phyloP scores from a whole-genome alignment of 2,329 filamentous ascomycete species.

The Allantophomopsis cytisporea region DNA sequence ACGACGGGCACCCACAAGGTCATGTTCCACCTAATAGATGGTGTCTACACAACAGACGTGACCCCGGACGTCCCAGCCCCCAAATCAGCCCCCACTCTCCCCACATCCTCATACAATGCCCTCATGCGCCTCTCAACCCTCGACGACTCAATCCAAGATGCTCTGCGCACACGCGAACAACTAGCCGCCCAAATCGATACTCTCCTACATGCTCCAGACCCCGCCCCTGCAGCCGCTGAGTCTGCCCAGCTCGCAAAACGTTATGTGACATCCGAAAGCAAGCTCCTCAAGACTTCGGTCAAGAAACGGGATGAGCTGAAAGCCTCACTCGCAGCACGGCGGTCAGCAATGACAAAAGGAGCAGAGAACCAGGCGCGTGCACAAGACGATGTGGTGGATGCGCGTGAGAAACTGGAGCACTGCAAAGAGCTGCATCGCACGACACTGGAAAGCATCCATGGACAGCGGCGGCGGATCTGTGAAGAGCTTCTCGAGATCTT shows the following conservation, averaged over 20 bases:
- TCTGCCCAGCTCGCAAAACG: constrained; percentile 30
- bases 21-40: constrained; percentile 74
- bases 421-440: constrained; percentile 39
- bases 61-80: constrained; percentile 30
- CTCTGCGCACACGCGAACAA: constrained; percentile 59
- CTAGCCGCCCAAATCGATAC: constrained; percentile 68
- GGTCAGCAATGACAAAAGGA: constrained; percentile 53
- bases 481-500: constrained; percentile 72
- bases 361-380: constrained; percentile 42
- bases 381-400: constrained; percentile 46
- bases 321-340: constrained; percentile 50
- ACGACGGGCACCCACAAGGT: constrained; percentile 49
- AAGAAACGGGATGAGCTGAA: constrained; percentile 54
- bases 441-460: constrained; percentile 54
- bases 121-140: constrained; percentile 81
- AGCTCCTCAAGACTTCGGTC: constrained; percentile 46
- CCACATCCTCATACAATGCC: constrained; percentile 73
- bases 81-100: constrained; percentile 34
- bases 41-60: constrained; percentile 71
- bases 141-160: constrained; percentile 84
- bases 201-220: constrained; percentile 28
- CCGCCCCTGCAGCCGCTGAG: constrained; percentile 34
- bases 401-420: constrained; percentile 40
- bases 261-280: constrained; percentile 50
- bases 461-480: constrained; percentile 80